Evolutionary conservation across 2,329 filamentous ascomycete genomes (phyloP), one percentile per base, ranked within the genome.

Genomic region (Pseudocercospora eumusae): DNA sequence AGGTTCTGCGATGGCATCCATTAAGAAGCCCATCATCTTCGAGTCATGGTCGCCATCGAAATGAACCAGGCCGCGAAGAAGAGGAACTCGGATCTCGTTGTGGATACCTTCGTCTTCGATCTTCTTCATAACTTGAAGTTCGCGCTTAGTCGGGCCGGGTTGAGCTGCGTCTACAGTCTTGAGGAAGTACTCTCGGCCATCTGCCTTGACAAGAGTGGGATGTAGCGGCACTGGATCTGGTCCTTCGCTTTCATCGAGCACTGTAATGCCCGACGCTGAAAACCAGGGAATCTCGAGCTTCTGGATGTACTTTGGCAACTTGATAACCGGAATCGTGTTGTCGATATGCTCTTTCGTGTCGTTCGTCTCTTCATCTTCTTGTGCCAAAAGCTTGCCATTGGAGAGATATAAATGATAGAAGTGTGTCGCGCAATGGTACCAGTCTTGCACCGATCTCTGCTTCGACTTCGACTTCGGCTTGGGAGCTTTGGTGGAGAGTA

Each of bases 301-400:
- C 31, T 64, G 66, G 21, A 75, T 68, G 56, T 76, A 75, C 56
- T 75, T 75, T n/a, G 74, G 74, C 1, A 76, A 60, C 2, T 65
- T 60, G 47, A 75, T 70, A 9, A 66, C 58, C 2, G 72, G 73
- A 1, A 72, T 66, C 31, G 73, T 62, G 21, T 52, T 36, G 25
- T 68, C 62, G 40, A 73, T 70, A 20, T 67, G 69, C 20, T 67
- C 45, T 21, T 62, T 47, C 15, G 71, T 59, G 10, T 57, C 53
- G 6, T 54, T 47, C 6, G 47, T 25, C 61, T 69, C 5, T 64
- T 65, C 13, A 64, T 66, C 58, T 69, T 74, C 69, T 8, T 65
- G 59, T 10, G 71, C 70, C 33, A 58, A 36, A 2, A 75, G 61
- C 27, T 70, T 66, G 52, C 67, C 68, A 28, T 70, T 58, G 11